A percentile compares a stretch with the other conserved stretches of the same genome.
phyloP scores from a whole-genome alignment of 176 grass and related monocot species.

The Oropetium thomaeum region DNA sequence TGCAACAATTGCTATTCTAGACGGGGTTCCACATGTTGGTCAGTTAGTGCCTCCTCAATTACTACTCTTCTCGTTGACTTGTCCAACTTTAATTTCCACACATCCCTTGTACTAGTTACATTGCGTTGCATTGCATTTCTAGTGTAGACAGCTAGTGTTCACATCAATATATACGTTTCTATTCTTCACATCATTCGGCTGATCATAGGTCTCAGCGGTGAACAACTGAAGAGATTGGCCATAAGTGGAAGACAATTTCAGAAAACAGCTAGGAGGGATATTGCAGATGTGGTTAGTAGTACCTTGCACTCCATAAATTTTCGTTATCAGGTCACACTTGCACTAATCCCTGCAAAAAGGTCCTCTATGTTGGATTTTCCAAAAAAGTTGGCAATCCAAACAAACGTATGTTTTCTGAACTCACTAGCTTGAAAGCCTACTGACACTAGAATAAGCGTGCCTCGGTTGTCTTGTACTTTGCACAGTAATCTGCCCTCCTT shows the following conservation, averaged over 20 bases:
- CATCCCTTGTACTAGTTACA: neutral
- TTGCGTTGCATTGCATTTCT: neutral
- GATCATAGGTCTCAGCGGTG: conserved; percentile 51
- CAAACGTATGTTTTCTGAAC: too few relatives aligned
- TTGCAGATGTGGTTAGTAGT: conserved; percentile 71
- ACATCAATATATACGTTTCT: too few relatives aligned
- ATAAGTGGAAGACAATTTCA: conserved; percentile 68
- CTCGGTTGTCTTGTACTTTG: too few relatives aligned
- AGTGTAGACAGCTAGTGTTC: neutral
- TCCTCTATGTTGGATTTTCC: neutral
- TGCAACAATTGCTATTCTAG: conserved; percentile 89
- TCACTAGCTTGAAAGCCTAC: too few relatives aligned
- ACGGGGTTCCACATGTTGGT: conserved; percentile 74
- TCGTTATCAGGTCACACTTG: neutral
- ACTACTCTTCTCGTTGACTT: neutral
- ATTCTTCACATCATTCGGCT: neutral
- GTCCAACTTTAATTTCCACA: neutral
- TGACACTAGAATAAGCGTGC: too few relatives aligned
- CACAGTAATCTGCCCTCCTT: neutral
- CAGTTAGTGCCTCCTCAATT: neutral
- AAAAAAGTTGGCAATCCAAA: neutral
- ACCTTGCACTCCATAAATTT: neutral
- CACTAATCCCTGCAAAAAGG: neutral
- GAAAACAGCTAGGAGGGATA: conserved; percentile 90
- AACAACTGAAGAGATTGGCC: conserved; percentile 78